Base-by-base conservation (phyloP, 2,329 filamentous ascomycete species). In the Paradendryphiella salina region DNA sequence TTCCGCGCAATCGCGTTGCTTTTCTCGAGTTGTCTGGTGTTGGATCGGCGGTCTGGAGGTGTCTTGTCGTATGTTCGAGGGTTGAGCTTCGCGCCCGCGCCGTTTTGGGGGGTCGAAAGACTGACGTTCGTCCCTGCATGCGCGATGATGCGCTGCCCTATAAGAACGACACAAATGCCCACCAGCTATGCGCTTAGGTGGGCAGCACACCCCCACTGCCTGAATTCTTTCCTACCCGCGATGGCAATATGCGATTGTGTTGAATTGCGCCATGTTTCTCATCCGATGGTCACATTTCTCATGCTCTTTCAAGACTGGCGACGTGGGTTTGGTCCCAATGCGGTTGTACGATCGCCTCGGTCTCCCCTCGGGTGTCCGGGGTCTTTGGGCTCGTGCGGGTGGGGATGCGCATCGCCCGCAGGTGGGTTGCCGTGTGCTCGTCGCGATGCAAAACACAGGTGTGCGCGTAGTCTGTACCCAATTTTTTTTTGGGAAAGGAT, bases 121-220 rank as follows among this genome's bases (percentile, higher is more conserved):
- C 52, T 60, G 54, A 63, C 53, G 57, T 54, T 60, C 54, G 46
- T 54, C 46, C 57, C 46, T 54, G 61, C 64, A 57, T 52, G 58
- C 50, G 58, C 54, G 57, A 56, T 57, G 60, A 50, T 52, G 58
- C 54, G 58, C 59, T 56, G 56, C 52, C 66, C 66, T 67, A 67
- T 69, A 64, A 67, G 61, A 63, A 60, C 48, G 18, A 48, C 52
- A 54, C 29, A 43, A 52, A 57, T 54, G 50, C 54, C 55, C 54
- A 53, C 52, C 50, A 54, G 54, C 59, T 33, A 52, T 57, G 46
- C 59, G 55, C 60, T 52, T 54, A 46, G 34, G 39, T 51, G 32
- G 56, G 47, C 52, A 50, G 52, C 53, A 45, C 54, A 56, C 57
- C 59, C 39, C 63, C 63, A 59, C 50, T 54, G 46, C 56, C 44